Conservation (phyloP, 768 basidiomycete genomes). For the Rickenella mellea region DNA sequence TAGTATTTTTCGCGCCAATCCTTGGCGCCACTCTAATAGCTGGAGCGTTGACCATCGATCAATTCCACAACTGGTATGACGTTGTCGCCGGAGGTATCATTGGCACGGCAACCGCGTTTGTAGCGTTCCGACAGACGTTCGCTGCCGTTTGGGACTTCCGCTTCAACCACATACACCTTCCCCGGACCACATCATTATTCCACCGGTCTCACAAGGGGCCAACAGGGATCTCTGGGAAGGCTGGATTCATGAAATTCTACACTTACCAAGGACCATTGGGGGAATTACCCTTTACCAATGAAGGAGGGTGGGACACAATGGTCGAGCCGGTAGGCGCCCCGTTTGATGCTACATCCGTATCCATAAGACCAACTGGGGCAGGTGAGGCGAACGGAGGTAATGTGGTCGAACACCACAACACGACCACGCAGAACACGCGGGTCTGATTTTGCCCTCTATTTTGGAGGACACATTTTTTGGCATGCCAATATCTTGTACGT, state of each 20-base stretch:
- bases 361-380: too few relatives aligned
- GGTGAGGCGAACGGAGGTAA: too few relatives aligned
- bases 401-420: too few relatives aligned
- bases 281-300: conserved; percentile 32
- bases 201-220: conserved; percentile 22
- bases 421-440: too few relatives aligned
- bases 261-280: conserved; percentile 20
- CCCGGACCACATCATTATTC: conserved; percentile 37
- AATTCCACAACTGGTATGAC: conserved; percentile 53
- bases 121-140: conserved; percentile 48
- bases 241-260: conserved; percentile 17
- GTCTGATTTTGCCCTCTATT: too few relatives aligned
- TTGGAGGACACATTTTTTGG: too few relatives aligned
- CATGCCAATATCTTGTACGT: too few relatives aligned
- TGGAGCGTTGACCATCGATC: conserved; percentile 46
- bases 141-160: conserved; percentile 46
- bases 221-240: conserved; percentile 7
- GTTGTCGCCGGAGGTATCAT: conserved; percentile 43
- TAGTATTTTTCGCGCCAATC: conserved; percentile 45
- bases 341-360: conserved; percentile 27
- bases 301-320: conserved; percentile 35
- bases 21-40: conserved; percentile 48
- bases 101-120: conserved; percentile 36
- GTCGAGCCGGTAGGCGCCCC: conserved; percentile 32
- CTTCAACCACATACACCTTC: conserved; percentile 50